Conservation (phyloP, 2,329 filamentous ascomycete species). For the Davidsoniella neocaledoniae region DNA sequence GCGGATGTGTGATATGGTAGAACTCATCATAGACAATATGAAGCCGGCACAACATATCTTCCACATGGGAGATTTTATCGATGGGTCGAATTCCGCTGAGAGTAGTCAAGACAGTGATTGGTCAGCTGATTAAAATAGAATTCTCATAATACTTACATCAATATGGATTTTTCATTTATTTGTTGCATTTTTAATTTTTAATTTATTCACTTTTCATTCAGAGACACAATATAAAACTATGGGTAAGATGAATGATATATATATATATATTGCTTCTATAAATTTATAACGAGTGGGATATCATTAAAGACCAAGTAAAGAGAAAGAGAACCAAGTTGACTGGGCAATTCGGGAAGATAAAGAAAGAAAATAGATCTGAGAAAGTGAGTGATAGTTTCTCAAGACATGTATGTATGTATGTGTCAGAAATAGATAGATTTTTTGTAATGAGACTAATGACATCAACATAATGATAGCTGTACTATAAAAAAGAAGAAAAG, state of each 20-base stretch:
- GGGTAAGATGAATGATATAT: neutral
- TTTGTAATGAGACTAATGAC: neutral
- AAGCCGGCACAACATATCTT: constrained; percentile 52
- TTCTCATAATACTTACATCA: too few relatives aligned
- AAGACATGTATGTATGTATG: too few relatives aligned
- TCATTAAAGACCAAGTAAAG: constrained; percentile 4
- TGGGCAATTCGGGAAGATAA: too few relatives aligned
- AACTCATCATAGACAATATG: constrained; percentile 60
- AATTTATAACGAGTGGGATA: constrained; percentile 3
- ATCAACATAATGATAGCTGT: neutral
- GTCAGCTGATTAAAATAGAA: too few relatives aligned
- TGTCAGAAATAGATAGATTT: neutral
- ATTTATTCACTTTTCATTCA: too few relatives aligned
- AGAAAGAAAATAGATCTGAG: too few relatives aligned
- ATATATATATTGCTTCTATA: neutral
- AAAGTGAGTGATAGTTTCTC: too few relatives aligned
- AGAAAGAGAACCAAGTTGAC: too few relatives aligned
- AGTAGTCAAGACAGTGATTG: too few relatives aligned
- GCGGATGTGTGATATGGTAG: constrained; percentile 52
- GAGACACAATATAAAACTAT: too few relatives aligned
- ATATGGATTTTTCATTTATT: too few relatives aligned
- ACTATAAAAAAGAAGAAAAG: neutral
- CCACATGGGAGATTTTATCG: constrained; percentile 54
- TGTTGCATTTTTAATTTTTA: too few relatives aligned
- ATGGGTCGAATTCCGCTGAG: constrained; percentile 17